Base-by-base conservation (phyloP, 2,329 filamentous ascomycete genomes). In the Paecilomyces sp. region DNA sequence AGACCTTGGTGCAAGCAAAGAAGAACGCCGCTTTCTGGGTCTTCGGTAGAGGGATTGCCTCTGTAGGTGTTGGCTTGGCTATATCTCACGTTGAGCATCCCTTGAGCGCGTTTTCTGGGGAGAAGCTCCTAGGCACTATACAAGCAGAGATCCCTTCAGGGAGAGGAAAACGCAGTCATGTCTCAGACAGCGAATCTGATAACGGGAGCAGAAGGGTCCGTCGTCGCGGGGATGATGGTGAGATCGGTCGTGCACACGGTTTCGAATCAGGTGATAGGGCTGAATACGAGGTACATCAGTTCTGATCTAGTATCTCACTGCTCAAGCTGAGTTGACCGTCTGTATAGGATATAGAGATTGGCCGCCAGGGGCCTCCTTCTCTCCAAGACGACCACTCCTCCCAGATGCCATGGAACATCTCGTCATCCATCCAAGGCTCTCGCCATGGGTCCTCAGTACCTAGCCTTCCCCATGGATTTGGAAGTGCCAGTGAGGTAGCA, bases 371-470 rank as follows among this genome's bases (percentile, higher is more conserved):
- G 0, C 83, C 80, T 0, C 81, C 84, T 0, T 83, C 84, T 7
- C 81, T 94, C 57, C 84, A 85, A 3, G 89, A 95, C 60, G 83
- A 87, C 57, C 83, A 83, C 30, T 84, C 84, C 25, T 84, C 82
- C 3, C 76, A 81, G n/a, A 85, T 89, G 80, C 87, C 87, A 11
- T 90, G 87, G 87, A 89, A 89, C 63, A 75, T 82, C 53, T 83
- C 79, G 7, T 79, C 82, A 3, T 85, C 83, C 1, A 68, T 80
- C 3, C 78, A 80, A 57, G 81, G 81, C 57, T 86, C 84, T 53
- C 79, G 75, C 28, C 74, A 78, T 25, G 79, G 75, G 12, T 75
- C 72, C 36, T 71, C 71, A 41, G 66, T 66, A 28, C 66, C 63
- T 9, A 68, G 67, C 25, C 63, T 65, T n/a, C 65, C 68, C 25